phyloP scores from a whole-genome alignment of 805 yeast species.

The Cyberlindnera subsufficiens region DNA sequence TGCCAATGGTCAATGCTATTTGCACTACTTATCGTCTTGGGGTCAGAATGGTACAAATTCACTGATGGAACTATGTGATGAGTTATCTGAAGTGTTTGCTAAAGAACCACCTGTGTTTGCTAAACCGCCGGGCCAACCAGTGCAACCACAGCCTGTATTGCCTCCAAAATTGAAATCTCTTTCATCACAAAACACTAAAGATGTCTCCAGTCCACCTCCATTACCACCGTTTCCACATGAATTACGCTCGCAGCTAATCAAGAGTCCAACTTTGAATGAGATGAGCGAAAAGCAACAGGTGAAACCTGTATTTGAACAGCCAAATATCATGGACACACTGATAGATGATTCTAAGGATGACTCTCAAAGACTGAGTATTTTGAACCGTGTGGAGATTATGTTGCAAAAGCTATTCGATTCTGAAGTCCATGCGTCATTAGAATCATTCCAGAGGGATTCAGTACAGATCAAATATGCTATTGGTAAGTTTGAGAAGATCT shows the following conservation, averaged over 20 bases:
- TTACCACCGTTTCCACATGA: constrained; percentile 35
- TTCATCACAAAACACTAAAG: not conserved
- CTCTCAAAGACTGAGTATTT: constrained; percentile 5
- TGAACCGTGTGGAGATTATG: constrained; percentile 13
- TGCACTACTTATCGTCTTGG: constrained; percentile 47
- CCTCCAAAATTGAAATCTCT: constrained; percentile 26
- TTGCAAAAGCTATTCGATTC: constrained; percentile 20
- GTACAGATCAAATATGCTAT: constrained; percentile 27
- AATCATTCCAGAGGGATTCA: constrained; percentile 18
- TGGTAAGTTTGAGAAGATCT: constrained; percentile 31
- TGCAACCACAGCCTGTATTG: constrained; percentile 23
- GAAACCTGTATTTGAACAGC: constrained; percentile 11
- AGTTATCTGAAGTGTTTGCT: constrained; percentile 31
- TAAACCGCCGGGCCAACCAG: constrained; percentile 17
- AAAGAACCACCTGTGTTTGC: constrained; percentile 41
- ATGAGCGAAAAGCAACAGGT: constrained; percentile 6
- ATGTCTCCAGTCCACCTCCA: constrained; percentile 25
- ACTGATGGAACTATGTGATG: constrained; percentile 22
- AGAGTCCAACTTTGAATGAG: constrained; percentile 13
- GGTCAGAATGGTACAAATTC: constrained; percentile 56
- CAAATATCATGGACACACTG: constrained; percentile 20
- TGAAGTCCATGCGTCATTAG: constrained; percentile 19
- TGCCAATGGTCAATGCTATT: constrained; percentile 63
- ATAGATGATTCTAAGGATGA: not conserved
- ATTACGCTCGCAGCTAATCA: constrained; percentile 10